phyloP scores from a whole-genome alignment of 805 yeast species.

The Ogataea nakhonphanomensis region DNA sequence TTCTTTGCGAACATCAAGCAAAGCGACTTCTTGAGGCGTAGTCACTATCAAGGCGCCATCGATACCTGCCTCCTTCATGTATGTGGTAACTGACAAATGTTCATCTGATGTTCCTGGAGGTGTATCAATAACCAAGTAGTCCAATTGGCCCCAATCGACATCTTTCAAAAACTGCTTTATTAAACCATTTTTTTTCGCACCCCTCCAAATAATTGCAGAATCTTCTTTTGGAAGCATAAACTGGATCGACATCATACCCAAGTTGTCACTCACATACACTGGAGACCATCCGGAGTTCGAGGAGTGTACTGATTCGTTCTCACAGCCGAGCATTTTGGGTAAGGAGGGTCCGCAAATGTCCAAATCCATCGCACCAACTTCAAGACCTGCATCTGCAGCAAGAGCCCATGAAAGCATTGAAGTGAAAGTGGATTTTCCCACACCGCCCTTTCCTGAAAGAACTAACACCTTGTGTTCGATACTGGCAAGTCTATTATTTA shows the following conservation, averaged over 20 bases:
- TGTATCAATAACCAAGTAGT: conserved; percentile 87
- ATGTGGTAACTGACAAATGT: conserved; percentile 85
- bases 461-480: conserved; percentile 77
- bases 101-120: conserved; percentile 99
- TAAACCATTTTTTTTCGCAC: conserved; percentile 89
- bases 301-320: conserved; percentile 79
- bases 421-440: conserved; percentile 95
- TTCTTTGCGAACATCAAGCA: conserved; percentile 92
- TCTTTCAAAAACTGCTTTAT: conserved; percentile 92
- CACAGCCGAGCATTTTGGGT: conserved; percentile 92
- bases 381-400: conserved; percentile 74
- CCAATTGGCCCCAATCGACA: conserved; percentile 91
- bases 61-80: conserved; percentile 82
- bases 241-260: conserved; percentile 93
- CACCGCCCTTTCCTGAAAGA: conserved; percentile 89
- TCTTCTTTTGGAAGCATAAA: conserved; percentile 92
- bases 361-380: conserved; percentile 94
- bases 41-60: conserved; percentile 96
- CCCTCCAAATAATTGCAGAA: conserved; percentile 95
- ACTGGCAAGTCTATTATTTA: conserved; percentile 60
- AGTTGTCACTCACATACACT: conserved; percentile 89
- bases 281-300: conserved; percentile 96
- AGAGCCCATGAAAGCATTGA: conserved; percentile 96
- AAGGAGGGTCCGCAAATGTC: conserved; percentile 98
- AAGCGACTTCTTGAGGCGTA: conserved; percentile 96